phyloP scores from a whole-genome alignment of 495 filamentous ascomycete species.

The Talaromyces stipitatus region DNA sequence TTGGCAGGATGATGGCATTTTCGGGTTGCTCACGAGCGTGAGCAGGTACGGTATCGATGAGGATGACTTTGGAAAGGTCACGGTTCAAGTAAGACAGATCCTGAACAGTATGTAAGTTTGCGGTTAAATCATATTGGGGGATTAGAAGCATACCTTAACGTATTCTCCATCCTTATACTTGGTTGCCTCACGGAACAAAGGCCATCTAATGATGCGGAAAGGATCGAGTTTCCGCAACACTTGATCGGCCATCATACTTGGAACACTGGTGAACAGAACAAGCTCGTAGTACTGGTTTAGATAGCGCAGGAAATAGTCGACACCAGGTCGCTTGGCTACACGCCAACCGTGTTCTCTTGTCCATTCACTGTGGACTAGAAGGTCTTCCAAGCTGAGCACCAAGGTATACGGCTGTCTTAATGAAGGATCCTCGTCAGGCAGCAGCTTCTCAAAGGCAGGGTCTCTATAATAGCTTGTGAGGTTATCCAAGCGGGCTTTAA shows the following conservation, averaged over 20 bases:
- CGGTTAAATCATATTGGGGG: not conserved
- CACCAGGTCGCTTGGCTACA: slow-evolving; percentile 86
- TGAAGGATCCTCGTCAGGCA: slow-evolving; percentile 79
- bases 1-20: slow-evolving; percentile 84
- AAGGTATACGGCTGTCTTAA: slow-evolving; percentile 86
- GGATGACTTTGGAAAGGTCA: slow-evolving; percentile 84
- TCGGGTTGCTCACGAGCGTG: slow-evolving; percentile 83
- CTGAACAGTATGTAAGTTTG: slow-evolving; percentile 29
- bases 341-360: slow-evolving; percentile 89
- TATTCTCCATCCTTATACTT: slow-evolving; percentile 92
- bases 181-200: slow-evolving; percentile 88
- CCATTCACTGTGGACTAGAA: slow-evolving; percentile 93
- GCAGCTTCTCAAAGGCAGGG: slow-evolving; percentile 85
- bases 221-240: slow-evolving; percentile 90
- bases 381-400: slow-evolving; percentile 85
- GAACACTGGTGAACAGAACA: slow-evolving; percentile 85
- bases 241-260: slow-evolving; percentile 73
- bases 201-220: slow-evolving; percentile 94
- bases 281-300: slow-evolving; percentile 96
- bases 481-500: slow-evolving; percentile 62
- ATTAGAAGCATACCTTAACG: slow-evolving; percentile 64
- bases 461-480: slow-evolving; percentile 89
- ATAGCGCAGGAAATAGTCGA: slow-evolving; percentile 96
- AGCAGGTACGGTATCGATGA: slow-evolving; percentile 76
- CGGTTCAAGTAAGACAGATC: slow-evolving; percentile 95